Conservation (phyloP, 2,329 filamentous ascomycete genomes). For the Lasiodiplodia sp. region DNA sequence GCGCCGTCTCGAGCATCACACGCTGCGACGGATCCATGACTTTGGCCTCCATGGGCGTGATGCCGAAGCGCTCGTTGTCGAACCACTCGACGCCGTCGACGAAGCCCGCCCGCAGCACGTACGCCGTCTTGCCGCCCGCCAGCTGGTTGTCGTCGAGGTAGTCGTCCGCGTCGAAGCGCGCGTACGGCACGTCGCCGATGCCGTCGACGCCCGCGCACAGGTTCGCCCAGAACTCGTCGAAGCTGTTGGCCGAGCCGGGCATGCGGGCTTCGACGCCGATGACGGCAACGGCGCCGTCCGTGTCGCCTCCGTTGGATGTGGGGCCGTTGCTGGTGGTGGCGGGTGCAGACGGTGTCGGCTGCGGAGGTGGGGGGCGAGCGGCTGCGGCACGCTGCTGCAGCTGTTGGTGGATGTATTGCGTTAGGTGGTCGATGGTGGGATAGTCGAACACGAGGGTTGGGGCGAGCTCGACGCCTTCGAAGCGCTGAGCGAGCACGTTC, state of each 20-base stretch:
- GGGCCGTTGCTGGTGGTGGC: no score
- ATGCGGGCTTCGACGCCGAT: neutral
- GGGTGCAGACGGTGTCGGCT: no score
- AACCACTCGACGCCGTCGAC: slow-evolving; percentile 34
- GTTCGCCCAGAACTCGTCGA: neutral
- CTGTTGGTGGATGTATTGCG: no score
- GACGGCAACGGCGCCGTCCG: neutral
- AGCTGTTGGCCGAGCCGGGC: neutral
- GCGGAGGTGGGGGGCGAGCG: no score
- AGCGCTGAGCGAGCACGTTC: neutral
- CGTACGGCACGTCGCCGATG: neutral
- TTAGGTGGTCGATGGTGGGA: neutral
- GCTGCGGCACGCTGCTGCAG: neutral
- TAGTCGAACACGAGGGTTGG: neutral
- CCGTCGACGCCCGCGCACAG: neutral
- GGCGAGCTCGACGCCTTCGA: neutral
- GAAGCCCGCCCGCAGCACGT: neutral
- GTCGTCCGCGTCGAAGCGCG: slow-evolving; percentile 28
- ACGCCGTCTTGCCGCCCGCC: slow-evolving; percentile 36
- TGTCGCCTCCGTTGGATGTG: no score
- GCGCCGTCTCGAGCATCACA: slow-evolving; percentile 33
- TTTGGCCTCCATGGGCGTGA: slow-evolving; percentile 30
- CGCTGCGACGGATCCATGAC: slow-evolving; percentile 34
- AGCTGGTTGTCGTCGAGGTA: slow-evolving; percentile 38
- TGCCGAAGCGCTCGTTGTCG: slow-evolving; percentile 35